These are phyloP conservation scores for Amanita molliuscula DNA, from an alignment of 768 basidiomycete genomes.

Conservation along the genomic window DNA sequence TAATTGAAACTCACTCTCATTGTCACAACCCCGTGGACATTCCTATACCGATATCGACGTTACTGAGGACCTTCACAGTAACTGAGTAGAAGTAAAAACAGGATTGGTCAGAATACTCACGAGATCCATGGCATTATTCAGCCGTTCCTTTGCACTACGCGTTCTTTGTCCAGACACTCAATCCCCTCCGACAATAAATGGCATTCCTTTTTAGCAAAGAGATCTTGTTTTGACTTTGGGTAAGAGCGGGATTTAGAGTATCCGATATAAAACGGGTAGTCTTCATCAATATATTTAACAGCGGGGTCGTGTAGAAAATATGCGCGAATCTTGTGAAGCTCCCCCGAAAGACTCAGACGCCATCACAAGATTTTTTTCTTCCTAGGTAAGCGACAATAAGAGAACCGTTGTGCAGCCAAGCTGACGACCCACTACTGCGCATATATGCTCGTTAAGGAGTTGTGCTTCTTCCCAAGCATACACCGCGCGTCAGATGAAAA, in stretches of 20 bases:
- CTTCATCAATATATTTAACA: slow-evolving; percentile 44
- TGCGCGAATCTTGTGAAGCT: slow-evolving; percentile 49
- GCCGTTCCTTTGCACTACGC: slow-evolving; percentile 29
- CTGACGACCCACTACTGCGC: slow-evolving; percentile 28
- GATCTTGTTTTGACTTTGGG: slow-evolving; percentile 16
- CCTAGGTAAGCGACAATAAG: slow-evolving; percentile 20
- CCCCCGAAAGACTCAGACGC: slow-evolving; percentile 33
- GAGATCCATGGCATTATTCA: slow-evolving; percentile 42
- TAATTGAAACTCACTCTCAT: too few relatives aligned
- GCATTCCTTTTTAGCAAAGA: slow-evolving; percentile 34
- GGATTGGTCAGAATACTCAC: slow-evolving; percentile 12
- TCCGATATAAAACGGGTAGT: slow-evolving; percentile 38
- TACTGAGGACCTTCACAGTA: slow-evolving; percentile 30
- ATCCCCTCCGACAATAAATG: slow-evolving; percentile 38
- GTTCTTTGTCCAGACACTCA: slow-evolving; percentile 29
- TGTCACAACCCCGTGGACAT: too few relatives aligned
- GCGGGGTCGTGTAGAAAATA: slow-evolving; percentile 48
- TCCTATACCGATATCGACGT: too few relatives aligned
- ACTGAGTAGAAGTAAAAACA: not conserved
- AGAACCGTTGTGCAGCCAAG: not conserved
- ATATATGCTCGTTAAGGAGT: slow-evolving; percentile 39
- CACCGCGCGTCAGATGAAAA: slow-evolving; percentile 49
- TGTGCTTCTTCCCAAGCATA: slow-evolving; percentile 58
- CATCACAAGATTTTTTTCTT: slow-evolving; percentile 35
- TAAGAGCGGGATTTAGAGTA: slow-evolving; percentile 43